Evolutionary conservation across 2,329 filamentous ascomycete species (phyloP), one percentile per base, ranked within the genome.

Genomic region (Aspergillus sp.): DNA sequence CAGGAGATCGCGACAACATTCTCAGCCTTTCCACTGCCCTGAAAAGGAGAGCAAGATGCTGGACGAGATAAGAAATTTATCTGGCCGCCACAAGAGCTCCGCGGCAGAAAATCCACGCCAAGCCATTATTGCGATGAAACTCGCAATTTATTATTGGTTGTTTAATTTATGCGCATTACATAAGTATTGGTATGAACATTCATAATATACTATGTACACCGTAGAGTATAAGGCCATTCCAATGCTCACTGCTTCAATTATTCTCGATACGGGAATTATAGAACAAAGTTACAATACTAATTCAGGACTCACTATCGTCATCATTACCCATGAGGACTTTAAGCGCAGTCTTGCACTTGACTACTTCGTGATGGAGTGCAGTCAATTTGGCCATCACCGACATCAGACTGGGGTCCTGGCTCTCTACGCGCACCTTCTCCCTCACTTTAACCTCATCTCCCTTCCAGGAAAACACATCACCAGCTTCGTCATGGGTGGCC

Each of bases 391-490:
- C 89, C 72, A 90, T 88, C 34, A 95, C 81, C 36, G 90, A 89
- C 71, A 97, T 87, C 62, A 97, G 72, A 65, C 87, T 93, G 1
- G 93, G 93, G 72, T 98, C 93, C 55, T 92, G 90, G 67, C 86
- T 93, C 74, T 96, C 93, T 2, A 97, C 88, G 41, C 89, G 83
- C 4, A 96, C 85, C 77, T 97, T 97, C 72, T 97, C 93, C 64
- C 88, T 86, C 45, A 98, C 93, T 62, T 86, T 88, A 3, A 97
- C 92, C 60, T 95, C 86, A 55, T 86, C 82, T 4, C 84, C 83
- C 13, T 78, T 79, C 74, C 83, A 97, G 4, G 78, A 80, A 72
- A 96, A 97, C 0, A 89, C 78, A 38, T 86, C 83, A 59, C 93
- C 89, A 62, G 88, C 86, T 74, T 98, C 93, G 73, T 93, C 89